Base-by-base conservation (phyloP, 805 yeast genomes). In the Metschnikowia henanensis region DNA sequence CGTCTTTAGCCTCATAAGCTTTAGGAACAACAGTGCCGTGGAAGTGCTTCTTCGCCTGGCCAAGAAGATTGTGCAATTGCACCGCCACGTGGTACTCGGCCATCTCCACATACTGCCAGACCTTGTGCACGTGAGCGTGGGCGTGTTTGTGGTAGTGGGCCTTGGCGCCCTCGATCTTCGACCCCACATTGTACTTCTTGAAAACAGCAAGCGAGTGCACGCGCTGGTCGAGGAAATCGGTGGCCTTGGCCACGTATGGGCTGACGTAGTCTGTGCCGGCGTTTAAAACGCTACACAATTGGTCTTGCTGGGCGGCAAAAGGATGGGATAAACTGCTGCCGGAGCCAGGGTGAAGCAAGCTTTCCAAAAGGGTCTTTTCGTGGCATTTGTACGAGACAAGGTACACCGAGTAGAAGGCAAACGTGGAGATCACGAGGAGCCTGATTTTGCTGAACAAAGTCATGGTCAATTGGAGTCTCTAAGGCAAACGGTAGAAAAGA, bases 331-430 rank as follows among this genome's bases (percentile, higher is more conserved):
- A 58, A 12, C 53, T 43, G 35, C 63, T 55, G 42, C 60, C 59
- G 13, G 60, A 62, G 7, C 43, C 43, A 4, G 50, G 50, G 49
- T 59, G 62, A 35, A 46, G 32, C 40, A 44, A 44, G 30, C 37
- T 45, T 42, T 62, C 61, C 46, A 68, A 59, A 5, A 61, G 50
- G 10, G 61, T 37, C 52, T 61, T 63, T 35, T 60, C 50, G 49
- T 63, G 56, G 55, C 76, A 72, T 56, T 71, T 71, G 60, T 68
- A 70, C 26, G 62, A 55, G 52, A 57, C 59, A 49, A 72, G 66
- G 60, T 72, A 72, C 30, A 62, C 48, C 26, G 63, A 50, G 53
- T 72, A 72, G 35, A 67, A 49, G 23, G 62, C 55, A 34, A 66
- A 41, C 38, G 62, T 47, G 25, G 64, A 48, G 36, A 59, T 43